Evolutionary conservation across 73 alveolate genomes (phyloP).

Genomic region (Paramecium primaurelia): DNA sequence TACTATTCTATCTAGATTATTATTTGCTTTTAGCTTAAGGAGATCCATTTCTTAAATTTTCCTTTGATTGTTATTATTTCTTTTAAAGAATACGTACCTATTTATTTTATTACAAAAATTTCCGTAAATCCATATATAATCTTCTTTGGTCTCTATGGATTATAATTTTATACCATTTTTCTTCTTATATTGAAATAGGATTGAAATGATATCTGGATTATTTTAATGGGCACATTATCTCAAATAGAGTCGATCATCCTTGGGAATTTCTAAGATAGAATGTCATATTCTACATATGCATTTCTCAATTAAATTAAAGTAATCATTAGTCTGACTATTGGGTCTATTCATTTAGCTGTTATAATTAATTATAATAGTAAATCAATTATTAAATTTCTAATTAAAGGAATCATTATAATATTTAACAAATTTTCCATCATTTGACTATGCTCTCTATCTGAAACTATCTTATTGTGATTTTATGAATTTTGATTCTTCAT

Average conservation of each 20-base stretch:
- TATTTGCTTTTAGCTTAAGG: background rate
- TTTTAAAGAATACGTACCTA: background rate
- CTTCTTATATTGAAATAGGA: background rate
- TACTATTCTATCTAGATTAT: background rate
- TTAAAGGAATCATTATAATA: background rate
- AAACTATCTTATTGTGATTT: background rate
- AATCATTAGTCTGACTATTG: background rate
- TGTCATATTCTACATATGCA: background rate
- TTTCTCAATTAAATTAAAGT: conserved; percentile 7
- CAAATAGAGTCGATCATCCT: conserved; percentile 6
- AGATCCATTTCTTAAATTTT: background rate
- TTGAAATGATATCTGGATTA: background rate
- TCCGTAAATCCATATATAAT: background rate
- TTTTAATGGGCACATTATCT: background rate
- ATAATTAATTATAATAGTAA: background rate
- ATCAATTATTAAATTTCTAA: background rate
- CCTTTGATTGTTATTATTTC: background rate
- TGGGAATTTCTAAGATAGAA: background rate
- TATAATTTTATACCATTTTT: background rate
- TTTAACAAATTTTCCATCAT: background rate
- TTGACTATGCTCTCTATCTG: background rate
- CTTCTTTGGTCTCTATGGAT: background rate
- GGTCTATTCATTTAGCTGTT: conserved; percentile 9
- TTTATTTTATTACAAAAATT: background rate
- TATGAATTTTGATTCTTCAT: background rate